Base-by-base conservation (phyloP, 306 rosid species). In the Lathyrus oleraceus region DNA sequence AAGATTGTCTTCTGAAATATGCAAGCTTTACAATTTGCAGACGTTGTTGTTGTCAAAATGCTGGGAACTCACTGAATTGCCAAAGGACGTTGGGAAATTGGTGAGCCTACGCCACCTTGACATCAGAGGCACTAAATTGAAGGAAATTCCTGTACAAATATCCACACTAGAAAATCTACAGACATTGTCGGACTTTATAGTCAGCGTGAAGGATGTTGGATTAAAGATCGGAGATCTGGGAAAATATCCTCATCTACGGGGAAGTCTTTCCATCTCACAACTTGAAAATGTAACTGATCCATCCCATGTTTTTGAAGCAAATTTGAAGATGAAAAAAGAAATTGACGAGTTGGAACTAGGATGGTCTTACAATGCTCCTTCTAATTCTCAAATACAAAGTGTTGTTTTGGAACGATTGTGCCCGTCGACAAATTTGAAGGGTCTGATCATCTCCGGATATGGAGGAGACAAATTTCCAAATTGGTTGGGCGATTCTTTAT, bases 21-120 rank as follows among this genome's bases (percentile, higher is more conserved):
- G 38, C 45, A 60, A 60, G 25, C 43, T 32, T 27, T 30, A 30
- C 28, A 83, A 72, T 53, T 28, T 83, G n/a, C 77, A 76, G 17
- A 75, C 79, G 0, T 19, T 79, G 17, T 23, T 66, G 12, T 32
- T 82, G 40, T 54, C 30, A 0, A 0, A 0, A 2, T 82, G 83
- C 32, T 0, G 11, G 3, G 1, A 0, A 5, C 76, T 61, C 20
- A 30, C 7, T 30, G 35, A 30, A 30, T 30, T 30, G 7, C 35
- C 35, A 30, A 30, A 30, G 35, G 35, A 30, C 7, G 1, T 30
- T 1, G 35, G 35, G 35, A 30, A 30, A 30, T 30, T 30, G 35
- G 35, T 30, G 35, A 30, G 7, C 7, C 35, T 30, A 30, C 35
- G 35, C 7, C 35, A 30, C 35, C 35, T 30, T 30, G 43, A 72